phyloP scores from a whole-genome alignment of 1,284 basidiomycete species.

The Abortiporus biennis region DNA sequence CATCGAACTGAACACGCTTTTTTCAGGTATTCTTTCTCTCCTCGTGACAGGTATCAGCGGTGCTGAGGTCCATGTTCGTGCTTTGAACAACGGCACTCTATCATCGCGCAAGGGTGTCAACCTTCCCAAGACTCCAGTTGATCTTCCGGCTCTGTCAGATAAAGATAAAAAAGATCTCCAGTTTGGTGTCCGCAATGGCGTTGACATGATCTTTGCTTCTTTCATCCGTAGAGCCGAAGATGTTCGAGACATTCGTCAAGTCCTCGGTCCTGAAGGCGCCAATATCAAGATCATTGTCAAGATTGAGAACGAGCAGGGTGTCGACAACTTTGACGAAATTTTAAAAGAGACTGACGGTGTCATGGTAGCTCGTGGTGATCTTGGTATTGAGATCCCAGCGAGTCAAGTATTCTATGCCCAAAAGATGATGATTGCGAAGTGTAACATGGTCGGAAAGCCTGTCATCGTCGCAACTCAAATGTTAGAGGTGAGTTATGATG shows the following conservation, averaged over 20 bases:
- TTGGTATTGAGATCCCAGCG: constrained; percentile 97
- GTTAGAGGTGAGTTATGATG: constrained; percentile 91
- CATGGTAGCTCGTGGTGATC: constrained; percentile 97
- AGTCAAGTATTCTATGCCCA: constrained; percentile 97
- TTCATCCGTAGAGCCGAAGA: constrained; percentile 94
- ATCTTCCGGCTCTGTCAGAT: constrained; percentile 95
- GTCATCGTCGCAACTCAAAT: constrained; percentile 99
- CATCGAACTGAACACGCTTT: no score
- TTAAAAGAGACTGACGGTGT: constrained; percentile 91
- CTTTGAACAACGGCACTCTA: constrained; percentile 90
- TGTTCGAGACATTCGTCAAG: constrained; percentile 85
- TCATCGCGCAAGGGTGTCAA: constrained; percentile 99
- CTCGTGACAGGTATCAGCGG: constrained; percentile 87
- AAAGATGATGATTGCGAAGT: constrained; percentile 99
- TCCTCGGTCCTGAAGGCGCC: constrained; percentile 88
- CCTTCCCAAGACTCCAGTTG: constrained; percentile 96
- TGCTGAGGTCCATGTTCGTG: constrained; percentile 76
- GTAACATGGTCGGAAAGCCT: constrained; percentile 95
- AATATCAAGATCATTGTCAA: constrained; percentile 98
- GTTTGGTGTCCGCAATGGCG: constrained; percentile 96
- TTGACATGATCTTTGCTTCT: constrained; percentile 98
- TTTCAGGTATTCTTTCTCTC: constrained; percentile 82
- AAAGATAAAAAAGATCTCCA: constrained; percentile 96
- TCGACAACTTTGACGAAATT: constrained; percentile 97
- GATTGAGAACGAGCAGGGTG: constrained; percentile 98